phyloP scores from a whole-genome alignment of 2,329 filamentous ascomycete genomes.

The Fusarium compactum region DNA sequence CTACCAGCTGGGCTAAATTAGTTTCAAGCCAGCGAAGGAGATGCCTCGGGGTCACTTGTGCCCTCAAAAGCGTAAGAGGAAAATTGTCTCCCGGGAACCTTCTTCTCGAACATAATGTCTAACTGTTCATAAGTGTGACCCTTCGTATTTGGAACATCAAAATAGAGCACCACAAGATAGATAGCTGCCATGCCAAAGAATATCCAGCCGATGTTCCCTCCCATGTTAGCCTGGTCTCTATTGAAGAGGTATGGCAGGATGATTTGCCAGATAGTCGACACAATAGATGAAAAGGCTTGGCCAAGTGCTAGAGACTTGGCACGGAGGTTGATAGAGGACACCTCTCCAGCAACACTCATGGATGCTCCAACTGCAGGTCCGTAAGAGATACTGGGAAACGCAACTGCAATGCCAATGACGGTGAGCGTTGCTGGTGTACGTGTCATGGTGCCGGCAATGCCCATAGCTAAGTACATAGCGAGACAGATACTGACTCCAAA shows the following conservation, averaged over 20 bases:
- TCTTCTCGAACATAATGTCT: conserved; percentile 19
- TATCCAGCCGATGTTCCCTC: conserved; percentile 14
- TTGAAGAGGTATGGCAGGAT: conserved; percentile 15
- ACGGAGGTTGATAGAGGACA: conserved; percentile 10
- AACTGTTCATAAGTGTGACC: conserved; percentile 4
- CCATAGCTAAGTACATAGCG: conserved; percentile 9
- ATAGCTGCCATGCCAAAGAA: conserved; percentile 12
- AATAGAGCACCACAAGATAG: conserved; percentile 2
- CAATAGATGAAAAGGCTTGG: neutral
- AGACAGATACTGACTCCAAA: conserved; percentile 8
- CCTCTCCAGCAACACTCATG: conserved; percentile 2
- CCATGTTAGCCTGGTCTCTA: conserved; percentile 14
- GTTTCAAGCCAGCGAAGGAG: neutral
- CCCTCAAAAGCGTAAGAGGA: neutral
- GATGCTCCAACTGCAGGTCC: conserved; percentile 9
- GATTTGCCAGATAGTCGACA: conserved; percentile 3
- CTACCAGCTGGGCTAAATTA: no score
- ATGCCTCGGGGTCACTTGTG: neutral
- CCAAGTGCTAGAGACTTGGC: conserved; percentile 10
- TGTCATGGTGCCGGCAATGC: conserved; percentile 9
- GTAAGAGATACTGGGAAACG: conserved; percentile 13
- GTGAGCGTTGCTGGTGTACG: conserved; percentile 5
- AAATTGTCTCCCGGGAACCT: conserved; percentile 10
- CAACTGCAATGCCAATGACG: conserved; percentile 4
- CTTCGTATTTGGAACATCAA: conserved; percentile 14